Base-by-base conservation (phyloP, 2,329 filamentous ascomycete species). In the Colletotrichum liaoningense region DNA sequence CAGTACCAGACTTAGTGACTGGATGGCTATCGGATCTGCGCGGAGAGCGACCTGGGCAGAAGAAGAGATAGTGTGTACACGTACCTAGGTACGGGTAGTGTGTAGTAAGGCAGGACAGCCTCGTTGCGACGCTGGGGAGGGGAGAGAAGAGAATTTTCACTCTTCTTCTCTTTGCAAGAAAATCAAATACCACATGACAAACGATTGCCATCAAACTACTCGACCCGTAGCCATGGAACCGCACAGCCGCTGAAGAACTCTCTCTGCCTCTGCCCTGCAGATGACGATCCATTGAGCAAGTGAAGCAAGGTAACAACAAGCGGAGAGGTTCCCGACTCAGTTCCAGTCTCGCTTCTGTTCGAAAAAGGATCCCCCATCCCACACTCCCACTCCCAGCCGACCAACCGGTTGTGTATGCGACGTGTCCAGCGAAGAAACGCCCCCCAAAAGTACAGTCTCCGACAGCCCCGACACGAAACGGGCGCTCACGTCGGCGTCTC, bases 401-500 rank as follows among this genome's bases (percentile, higher is more conserved):
- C 16, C 19, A 49, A 49, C 19, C 55, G 19, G 63, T 33, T 22
- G 49, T 56, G 54, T 59, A 65, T 58, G 67, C 67, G 33, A 46
- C 63, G 28, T 22, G 63, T 24, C 68, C 42, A 28, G 64, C 30
- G 38, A 63, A 42, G 16, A 42, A 42, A 33, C 66, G 28, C 19
- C 14, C 58, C 58, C 42, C 14, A 19, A 42, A 12, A 35, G 33
- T 35, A 4, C 33, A 35, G 38, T 42, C 38, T 54, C 35, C 30
- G 52, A 42, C 63, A 35, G 19, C n/a, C 26, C 64, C 65, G 69
- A 72, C 65, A 63, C 64, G 42, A 42, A 33, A 59, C 38, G 54
- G 64, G 69, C 65, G 35, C 54, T 38, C 38, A 67, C 60, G 71
- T 73, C 71, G 71, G 71, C 67, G 8, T 46, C 60, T 60, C 49